Evolutionary conservation across 805 yeast species (phyloP), one percentile per base, ranked within the genome.

Genomic region (Metschnikowia drakensbergensis): DNA sequence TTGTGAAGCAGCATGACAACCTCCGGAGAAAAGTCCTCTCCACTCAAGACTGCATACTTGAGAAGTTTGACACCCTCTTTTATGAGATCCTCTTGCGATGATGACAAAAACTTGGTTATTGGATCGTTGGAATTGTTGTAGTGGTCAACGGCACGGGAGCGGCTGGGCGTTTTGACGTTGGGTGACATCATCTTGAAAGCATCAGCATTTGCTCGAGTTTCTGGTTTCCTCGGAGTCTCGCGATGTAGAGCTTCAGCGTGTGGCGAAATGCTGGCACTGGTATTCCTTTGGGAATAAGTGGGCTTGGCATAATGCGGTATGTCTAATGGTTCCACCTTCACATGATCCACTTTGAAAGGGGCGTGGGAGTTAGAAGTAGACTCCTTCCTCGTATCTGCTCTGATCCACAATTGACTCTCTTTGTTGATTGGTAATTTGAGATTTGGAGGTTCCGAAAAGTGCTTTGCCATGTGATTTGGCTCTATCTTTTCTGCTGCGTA

Each of bases 31-130:
- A 70, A 47, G 9, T 62, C 66, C 42, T 73, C 77, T 22, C 64
- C 65, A 1, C 65, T 67, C 43, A 67, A 55, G 3, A 74, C 60
- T 0, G 77, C 75, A 53, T 63, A 68, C 38, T 66, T 67, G 37
- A 74, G 58, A 26, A 72, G 53, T 36, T 60, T 59, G 3, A 74
- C 56, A 4, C 77, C 78, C 52, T 72, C 76, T 0, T 46, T 49
- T 6, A 66, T 56, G 39, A 65, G 54, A 6, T 60, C 64, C 2
- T 59, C 54, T 34, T 65, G 64, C 22, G 62, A 50, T 1, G 76
- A 72, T 4, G 68, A 58, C 33, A 71, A 54, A 42, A 68, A 69
- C 46, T 63, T 64, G 26, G 70, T 46, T 8, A 72, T 68, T 5
- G 74, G 72, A 45, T 72, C 76, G 4, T 51, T 53, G 28, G 58